Evolutionary conservation across 2,329 filamentous ascomycete species (phyloP).

Genomic region (Microsporum canis): DNA sequence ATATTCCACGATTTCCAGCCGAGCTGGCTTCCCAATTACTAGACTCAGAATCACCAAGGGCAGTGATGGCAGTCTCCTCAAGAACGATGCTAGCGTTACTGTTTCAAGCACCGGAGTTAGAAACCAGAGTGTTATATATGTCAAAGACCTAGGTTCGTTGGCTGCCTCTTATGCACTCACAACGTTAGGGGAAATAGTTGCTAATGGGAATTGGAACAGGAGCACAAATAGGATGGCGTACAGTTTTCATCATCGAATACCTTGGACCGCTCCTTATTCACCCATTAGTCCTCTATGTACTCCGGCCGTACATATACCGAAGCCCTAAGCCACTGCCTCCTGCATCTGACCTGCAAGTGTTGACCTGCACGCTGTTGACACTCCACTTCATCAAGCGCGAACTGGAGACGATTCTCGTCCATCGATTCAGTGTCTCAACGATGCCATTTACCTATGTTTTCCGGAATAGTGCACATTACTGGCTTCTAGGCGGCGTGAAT

Average conservation of each 20-base stretch:
- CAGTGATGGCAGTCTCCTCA: slow-evolving; percentile 48
- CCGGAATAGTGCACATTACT: slow-evolving; percentile 94
- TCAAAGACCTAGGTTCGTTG: slow-evolving; percentile 79
- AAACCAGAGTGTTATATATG: slow-evolving; percentile 55
- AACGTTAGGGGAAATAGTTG: no score
- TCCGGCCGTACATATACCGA: slow-evolving; percentile 60
- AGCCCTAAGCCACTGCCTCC: slow-evolving; percentile 38
- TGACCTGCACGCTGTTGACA: slow-evolving; percentile 62
- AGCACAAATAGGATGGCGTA: slow-evolving; percentile 80
- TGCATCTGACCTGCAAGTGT: slow-evolving; percentile 56
- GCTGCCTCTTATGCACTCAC: background rate
- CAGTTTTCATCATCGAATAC: slow-evolving; percentile 93
- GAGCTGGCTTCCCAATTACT: slow-evolving; percentile 46
- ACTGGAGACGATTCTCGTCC: slow-evolving; percentile 83
- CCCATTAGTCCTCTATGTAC: slow-evolving; percentile 54
- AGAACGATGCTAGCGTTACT: slow-evolving; percentile 43
- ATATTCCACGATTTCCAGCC: slow-evolving; percentile 45
- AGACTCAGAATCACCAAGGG: slow-evolving; percentile 54
- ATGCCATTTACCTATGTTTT: slow-evolving; percentile 88
- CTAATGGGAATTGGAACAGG: slow-evolving; percentile 41
- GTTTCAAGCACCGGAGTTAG: slow-evolving; percentile 46
- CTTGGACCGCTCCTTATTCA: slow-evolving; percentile 84
- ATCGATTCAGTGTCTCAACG: slow-evolving; percentile 87
- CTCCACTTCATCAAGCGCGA: slow-evolving; percentile 92
- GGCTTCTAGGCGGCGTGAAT: slow-evolving; percentile 67